Evolutionary conservation across 331 rosid genomes (phyloP).

Genomic region (Cydonia oblonga): DNA sequence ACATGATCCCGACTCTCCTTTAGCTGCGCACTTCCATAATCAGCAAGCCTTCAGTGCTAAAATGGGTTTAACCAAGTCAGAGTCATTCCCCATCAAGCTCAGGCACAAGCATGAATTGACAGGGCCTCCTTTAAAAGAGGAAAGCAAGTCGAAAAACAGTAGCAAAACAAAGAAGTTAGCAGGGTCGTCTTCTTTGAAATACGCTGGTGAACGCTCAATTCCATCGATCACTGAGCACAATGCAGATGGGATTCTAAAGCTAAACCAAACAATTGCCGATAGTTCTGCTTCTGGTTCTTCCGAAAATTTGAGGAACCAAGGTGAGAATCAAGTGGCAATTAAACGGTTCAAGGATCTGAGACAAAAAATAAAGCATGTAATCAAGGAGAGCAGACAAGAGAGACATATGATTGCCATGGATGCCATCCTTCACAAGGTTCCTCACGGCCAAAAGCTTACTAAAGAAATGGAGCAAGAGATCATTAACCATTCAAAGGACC

Average conservation of each 20-base stretch:
- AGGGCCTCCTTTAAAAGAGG: not conserved
- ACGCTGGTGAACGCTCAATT: not conserved
- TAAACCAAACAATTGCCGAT: not conserved
- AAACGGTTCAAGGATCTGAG: conserved; percentile 51
- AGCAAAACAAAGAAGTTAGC: not conserved
- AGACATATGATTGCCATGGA: conserved; percentile 57
- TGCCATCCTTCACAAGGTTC: conserved; percentile 57
- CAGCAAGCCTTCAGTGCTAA: conserved; percentile 21
- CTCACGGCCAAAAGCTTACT: conserved; percentile 34
- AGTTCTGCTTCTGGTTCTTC: not conserved
- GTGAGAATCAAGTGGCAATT: conserved; percentile 13
- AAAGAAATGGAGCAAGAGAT: conserved; percentile 17
- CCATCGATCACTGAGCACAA: not conserved
- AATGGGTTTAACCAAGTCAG: conserved; percentile 23
- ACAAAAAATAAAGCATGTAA: conserved; percentile 44
- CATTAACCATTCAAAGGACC: conserved; percentile 6
- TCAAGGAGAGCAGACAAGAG: conserved; percentile 43
- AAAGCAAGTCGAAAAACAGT: conserved; percentile 1
- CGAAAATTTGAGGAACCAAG: not conserved
- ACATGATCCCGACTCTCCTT: conserved; percentile 40
- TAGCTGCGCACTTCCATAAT: conserved; percentile 21
- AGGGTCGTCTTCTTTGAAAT: conserved; percentile 1
- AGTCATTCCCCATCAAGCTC: conserved; percentile 36
- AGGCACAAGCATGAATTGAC: conserved; percentile 12
- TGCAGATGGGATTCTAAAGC: not conserved